Evolutionary conservation across 139 green algal species (phyloP).

Genomic region (Micromonas commoda): DNA sequence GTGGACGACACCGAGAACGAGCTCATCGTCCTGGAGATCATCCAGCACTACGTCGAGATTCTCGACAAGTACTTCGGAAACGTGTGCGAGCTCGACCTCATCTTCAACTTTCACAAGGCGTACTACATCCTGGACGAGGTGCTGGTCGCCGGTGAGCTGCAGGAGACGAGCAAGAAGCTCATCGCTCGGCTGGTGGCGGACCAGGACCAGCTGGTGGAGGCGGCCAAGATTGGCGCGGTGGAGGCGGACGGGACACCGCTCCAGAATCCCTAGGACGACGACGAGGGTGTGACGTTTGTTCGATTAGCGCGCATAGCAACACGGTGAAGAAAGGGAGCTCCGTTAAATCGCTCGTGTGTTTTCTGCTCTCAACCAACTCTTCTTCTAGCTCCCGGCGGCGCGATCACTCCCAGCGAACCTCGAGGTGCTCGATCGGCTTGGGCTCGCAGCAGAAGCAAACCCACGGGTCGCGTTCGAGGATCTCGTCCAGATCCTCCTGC

Average conservation of each 20-base stretch:
- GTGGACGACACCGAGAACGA: constrained; percentile 60
- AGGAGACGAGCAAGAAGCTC: constrained; percentile 87
- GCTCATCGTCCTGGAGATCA: constrained; percentile 73
- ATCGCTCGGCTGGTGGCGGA: constrained; percentile 7
- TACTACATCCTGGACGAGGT: constrained; percentile 99
- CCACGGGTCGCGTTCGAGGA: no score
- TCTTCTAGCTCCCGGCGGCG: no score
- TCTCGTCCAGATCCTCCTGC: no score
- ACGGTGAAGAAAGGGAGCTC: no score
- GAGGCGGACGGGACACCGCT: not conserved
- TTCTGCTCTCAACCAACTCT: no score
- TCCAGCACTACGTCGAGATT: constrained; percentile 95
- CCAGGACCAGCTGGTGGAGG: constrained; percentile 19
- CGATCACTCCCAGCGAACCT: no score
- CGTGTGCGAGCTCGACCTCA: constrained; percentile 98
- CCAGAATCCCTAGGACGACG: not conserved
- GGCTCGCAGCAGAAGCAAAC: no score
- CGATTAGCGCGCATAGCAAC: not conserved
- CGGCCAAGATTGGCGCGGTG: not conserved
- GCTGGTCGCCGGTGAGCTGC: constrained; percentile 80
- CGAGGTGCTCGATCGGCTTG: no score
- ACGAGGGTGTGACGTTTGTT: no score
- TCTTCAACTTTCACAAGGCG: constrained; percentile 99
- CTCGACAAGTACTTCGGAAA: constrained; percentile 96
- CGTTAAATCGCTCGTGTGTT: no score